phyloP scores from a whole-genome alignment of 2,329 filamentous ascomycete species.

The Diplocarpon mali region DNA sequence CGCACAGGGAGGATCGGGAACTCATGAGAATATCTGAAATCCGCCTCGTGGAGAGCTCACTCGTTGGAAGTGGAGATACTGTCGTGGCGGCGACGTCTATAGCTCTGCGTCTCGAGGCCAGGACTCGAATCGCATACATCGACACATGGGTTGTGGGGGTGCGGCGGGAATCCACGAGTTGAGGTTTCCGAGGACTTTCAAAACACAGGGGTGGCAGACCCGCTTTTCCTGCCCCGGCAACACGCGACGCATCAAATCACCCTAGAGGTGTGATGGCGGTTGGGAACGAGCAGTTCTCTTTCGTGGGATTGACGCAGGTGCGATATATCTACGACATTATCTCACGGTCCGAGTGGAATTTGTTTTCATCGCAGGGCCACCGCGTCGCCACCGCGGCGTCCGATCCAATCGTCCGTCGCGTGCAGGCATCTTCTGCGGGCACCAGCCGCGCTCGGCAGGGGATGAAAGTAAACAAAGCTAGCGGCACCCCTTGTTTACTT shows the following conservation, averaged over 20 bases:
- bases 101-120: too few species aligned
- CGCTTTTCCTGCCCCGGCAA: background rate
- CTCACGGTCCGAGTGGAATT: too few species aligned
- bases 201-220: background rate
- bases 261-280: background rate
- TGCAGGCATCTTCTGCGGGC: background rate
- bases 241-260: background rate
- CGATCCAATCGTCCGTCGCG: slow-evolving; percentile 1
- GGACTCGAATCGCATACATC: too few species aligned
- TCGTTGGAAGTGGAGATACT: too few species aligned
- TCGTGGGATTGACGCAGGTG: background rate
- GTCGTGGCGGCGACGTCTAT: too few species aligned
- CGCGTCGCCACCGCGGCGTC: background rate
- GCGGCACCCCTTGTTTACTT: slow-evolving; percentile 11
- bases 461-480: slow-evolving; percentile 35
- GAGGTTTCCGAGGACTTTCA: too few species aligned
- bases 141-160: too few species aligned
- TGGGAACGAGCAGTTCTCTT: background rate
- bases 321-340: background rate
- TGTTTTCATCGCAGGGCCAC: too few species aligned
- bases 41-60: too few species aligned
- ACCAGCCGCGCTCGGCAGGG: slow-evolving; percentile 29
- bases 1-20: too few species aligned
- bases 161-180: too few species aligned
- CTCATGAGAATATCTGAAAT: too few species aligned